These are phyloP conservation scores for Chlorella sp. DNA, from an alignment of 139 green algal species.

Conservation along the genomic window DNA sequence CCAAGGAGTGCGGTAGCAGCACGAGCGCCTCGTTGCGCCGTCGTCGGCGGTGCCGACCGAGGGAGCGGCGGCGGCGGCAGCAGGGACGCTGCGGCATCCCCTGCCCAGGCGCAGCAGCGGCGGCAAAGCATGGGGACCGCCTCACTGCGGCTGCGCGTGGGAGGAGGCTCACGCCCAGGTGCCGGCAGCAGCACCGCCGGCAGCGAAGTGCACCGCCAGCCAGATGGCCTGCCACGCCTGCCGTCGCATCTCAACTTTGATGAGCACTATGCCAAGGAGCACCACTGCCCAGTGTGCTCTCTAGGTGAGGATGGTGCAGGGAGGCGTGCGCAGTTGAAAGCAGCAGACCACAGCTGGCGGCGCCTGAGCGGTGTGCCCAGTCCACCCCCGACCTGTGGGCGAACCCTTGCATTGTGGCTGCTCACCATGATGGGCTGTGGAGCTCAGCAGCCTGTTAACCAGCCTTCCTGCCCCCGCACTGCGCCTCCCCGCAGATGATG, in stretches of 20 bases:
- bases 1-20: not conserved
- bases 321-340: too few relatives aligned
- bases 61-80: not conserved
- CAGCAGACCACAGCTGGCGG: too few relatives aligned
- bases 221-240: constrained; percentile 5
- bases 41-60: not conserved
- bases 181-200: not conserved
- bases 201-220: not conserved
- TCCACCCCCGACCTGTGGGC: too few relatives aligned
- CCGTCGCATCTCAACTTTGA: not conserved
- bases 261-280: not conserved
- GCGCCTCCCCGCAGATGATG: not conserved
- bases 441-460: too few relatives aligned
- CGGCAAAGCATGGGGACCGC: not conserved
- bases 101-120: not conserved
- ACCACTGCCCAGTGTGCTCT: constrained; percentile 29
- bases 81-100: not conserved
- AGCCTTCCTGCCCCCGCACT: too few relatives aligned
- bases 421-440: too few relatives aligned
- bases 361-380: too few relatives aligned
- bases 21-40: not conserved
- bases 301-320: too few relatives aligned
- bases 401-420: too few relatives aligned
- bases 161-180: too few relatives aligned
- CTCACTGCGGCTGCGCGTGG: too few relatives aligned